Evolutionary conservation across 2,329 filamentous ascomycete species (phyloP).

Genomic region (Ceratocystis diversiconidia): DNA sequence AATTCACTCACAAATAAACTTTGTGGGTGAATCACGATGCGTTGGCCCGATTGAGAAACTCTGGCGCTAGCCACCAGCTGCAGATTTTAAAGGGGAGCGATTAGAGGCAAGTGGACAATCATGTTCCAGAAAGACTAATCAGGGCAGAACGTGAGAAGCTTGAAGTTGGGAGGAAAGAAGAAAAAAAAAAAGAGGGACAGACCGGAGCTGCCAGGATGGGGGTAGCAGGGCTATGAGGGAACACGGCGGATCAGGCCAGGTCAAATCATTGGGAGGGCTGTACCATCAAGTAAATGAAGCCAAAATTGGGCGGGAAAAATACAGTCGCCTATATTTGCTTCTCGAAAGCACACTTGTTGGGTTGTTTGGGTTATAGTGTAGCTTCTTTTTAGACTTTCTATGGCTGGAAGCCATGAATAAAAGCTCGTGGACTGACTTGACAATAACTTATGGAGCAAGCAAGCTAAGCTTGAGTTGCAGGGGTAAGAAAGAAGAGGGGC

Average conservation of each 20-base stretch:
- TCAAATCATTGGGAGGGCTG: not conserved
- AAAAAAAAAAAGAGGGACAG: conserved; percentile 6
- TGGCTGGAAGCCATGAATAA: not conserved
- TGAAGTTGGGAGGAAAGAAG: conserved; percentile 1
- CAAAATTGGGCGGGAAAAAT: not conserved
- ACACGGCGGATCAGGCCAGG: not conserved
- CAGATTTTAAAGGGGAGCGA: conserved; percentile 6
- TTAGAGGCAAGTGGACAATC: conserved; percentile 1
- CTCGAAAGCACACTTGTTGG: not conserved
- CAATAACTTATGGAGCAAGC: not conserved
- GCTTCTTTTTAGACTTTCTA: not conserved
- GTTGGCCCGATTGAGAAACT: conserved; percentile 3
- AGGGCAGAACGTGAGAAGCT: conserved; percentile 4
- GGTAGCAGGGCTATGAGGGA: not conserved
- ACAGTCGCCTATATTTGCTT: not conserved
- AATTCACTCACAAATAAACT: not conserved
- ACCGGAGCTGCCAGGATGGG: conserved; percentile 4
- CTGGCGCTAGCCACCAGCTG: conserved; percentile 2
- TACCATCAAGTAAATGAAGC: not conserved
- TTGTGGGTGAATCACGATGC: conserved; percentile 7
- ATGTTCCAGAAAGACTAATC: conserved; percentile 7
- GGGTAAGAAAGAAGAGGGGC: conserved; percentile 3
- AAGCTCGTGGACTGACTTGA: not conserved
- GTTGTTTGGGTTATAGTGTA: not conserved
- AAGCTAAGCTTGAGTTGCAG: not conserved